Base-by-base conservation (phyloP, 768 basidiomycete species). In the Auricularia heimuer region DNA sequence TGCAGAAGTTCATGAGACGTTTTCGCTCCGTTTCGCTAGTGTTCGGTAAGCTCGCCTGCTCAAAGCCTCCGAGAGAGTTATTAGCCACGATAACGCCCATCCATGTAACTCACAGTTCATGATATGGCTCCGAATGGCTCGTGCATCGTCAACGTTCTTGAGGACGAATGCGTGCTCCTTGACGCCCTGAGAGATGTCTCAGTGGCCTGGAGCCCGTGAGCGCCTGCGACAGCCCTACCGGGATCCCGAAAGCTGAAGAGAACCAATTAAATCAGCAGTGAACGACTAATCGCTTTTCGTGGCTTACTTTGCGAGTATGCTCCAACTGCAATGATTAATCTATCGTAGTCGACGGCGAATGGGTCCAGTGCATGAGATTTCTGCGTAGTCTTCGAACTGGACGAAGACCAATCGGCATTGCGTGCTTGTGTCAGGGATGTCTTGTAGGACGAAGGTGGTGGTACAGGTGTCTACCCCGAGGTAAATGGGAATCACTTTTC, bases 161-260 rank as follows among this genome's bases (percentile, higher is more conserved):
- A 94, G 75, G 73, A 95, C 93, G 71, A 88, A 83, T 0, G 88
- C 89, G 68, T 91, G 80, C 69, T 92, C 85, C 73, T 93, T 90
- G 54, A 92, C 88, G 1, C 89, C 89, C 47, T 51, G 21, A 4
- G 18, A 6, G 4, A 51, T 16, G 21, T 16, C 10, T 51, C 18
- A 51, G 16, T 6, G 47, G 6, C 6, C 1, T 6, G 21, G 47
- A 10, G 6, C 47, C 11, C 39, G 7, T 14, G 7, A 16, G 47
- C 21, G 18, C 8, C 11, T 6, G 16, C 6, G 10, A 14, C 47
- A 18, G 18, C 11, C 47, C 18, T 6, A 51, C 47, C 1, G 88
- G 88, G 54, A 87, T 79, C 66, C 82, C 76, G 75, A 89, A 89
- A 3, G 88, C 87, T 88, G 47, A 29, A 29, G 29, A 18, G 47